A percentile compares a stretch with the other conserved stretches of the same genome.
Evolutionary conservation across 2,329 filamentous ascomycete species (phyloP).

Genomic region (Hymenoscyphus occultus): DNA sequence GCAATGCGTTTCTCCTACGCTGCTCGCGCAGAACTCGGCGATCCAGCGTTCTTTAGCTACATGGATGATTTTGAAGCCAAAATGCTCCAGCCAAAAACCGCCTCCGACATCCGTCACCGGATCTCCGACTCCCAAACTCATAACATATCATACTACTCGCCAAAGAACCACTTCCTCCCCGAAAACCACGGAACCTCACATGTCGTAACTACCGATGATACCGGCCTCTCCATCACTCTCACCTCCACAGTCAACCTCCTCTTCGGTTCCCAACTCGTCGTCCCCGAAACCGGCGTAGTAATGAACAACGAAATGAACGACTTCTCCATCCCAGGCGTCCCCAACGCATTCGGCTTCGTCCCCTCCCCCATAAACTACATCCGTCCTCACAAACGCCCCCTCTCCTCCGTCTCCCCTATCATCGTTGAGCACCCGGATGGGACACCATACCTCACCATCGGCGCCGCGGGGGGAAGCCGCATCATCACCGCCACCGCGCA

Average conservation of each 20-base stretch:
- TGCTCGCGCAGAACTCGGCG: constrained; percentile 73
- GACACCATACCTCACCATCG: constrained; percentile 64
- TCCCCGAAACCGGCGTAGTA: constrained; percentile 60
- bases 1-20: constrained; percentile 89
- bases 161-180: constrained; percentile 60
- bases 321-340: constrained; percentile 76
- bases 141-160: constrained; percentile 72
- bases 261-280: constrained; percentile 76
- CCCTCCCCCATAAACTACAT: constrained; percentile 81
- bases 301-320: constrained; percentile 68
- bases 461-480: constrained; percentile 75
- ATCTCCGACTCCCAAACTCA: constrained; percentile 73
- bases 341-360: constrained; percentile 82
- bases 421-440: constrained; percentile 68
- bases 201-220: constrained; percentile 66
- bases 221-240: constrained; percentile 73
- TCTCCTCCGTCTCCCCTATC: constrained; percentile 78
- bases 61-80: constrained; percentile 60
- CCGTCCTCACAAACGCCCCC: constrained; percentile 72
- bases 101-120: constrained; percentile 56
- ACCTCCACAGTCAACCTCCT: constrained; percentile 88
- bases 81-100: constrained; percentile 63
- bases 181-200: constrained; percentile 74
- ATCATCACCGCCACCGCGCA: constrained; percentile 81
- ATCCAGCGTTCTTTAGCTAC: constrained; percentile 69